Evolutionary conservation across 257 asterid genomes (phyloP).

Genomic region (Ligustrum vulgare): DNA sequence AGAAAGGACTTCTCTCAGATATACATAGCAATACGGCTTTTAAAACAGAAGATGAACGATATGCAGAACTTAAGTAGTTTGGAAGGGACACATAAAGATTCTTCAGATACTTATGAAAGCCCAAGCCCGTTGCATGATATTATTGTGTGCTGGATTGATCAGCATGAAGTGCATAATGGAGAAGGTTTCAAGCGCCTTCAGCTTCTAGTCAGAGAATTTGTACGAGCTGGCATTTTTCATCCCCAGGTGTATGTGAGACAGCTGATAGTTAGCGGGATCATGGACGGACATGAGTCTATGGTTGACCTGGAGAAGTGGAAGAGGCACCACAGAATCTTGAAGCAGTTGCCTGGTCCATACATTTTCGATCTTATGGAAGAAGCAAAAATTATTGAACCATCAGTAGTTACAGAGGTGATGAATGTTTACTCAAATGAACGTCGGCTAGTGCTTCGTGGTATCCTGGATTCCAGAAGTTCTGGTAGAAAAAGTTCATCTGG

Average conservation of each 20-base stretch:
- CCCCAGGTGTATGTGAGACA: constrained; percentile 93
- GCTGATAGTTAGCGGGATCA: constrained; percentile 84
- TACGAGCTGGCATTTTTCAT: constrained; percentile 72
- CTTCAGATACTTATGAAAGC: constrained; percentile 59
- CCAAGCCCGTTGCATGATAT: constrained; percentile 90
- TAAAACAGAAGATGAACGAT: constrained; percentile 71
- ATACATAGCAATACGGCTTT: constrained; percentile 72
- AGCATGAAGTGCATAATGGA: constrained; percentile 79
- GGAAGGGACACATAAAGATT: constrained; percentile 36
- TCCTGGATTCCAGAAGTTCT: constrained; percentile 39
- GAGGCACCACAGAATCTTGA: constrained; percentile 84
- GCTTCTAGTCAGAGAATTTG: constrained; percentile 71
- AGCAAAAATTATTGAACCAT: constrained; percentile 55
- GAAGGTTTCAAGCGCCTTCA: constrained; percentile 85
- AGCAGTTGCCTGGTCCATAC: constrained; percentile 77
- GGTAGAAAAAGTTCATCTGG: constrained; percentile 31
- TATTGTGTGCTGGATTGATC: constrained; percentile 97
- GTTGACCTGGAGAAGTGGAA: constrained; percentile 59
- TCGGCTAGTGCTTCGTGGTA: constrained; percentile 63
- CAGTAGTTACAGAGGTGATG: constrained; percentile 56
- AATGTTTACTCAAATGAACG: constrained; percentile 79
- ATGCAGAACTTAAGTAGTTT: constrained; percentile 40
- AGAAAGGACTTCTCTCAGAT: constrained; percentile 78
- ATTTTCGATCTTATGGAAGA: constrained; percentile 63
- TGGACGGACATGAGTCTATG: constrained; percentile 65